A percentile compares a stretch with the other conserved stretches of the same genome.
phyloP scores from a whole-genome alignment of 2,329 filamentous ascomycete species.

The Chaetomium sp. region DNA sequence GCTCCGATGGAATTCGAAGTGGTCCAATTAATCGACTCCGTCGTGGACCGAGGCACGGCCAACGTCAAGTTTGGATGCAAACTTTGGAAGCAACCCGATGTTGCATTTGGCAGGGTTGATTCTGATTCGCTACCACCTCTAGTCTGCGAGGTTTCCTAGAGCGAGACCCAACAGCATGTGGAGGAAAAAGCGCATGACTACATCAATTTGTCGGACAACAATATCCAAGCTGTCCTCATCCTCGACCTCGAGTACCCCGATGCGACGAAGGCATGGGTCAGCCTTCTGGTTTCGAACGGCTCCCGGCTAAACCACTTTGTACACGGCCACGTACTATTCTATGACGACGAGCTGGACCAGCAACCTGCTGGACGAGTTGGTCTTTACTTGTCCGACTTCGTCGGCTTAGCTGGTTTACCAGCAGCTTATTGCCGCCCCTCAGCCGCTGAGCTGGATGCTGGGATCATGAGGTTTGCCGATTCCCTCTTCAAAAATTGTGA shows the following conservation, averaged over 20 bases:
- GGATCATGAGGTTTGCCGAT: slow-evolving; percentile 5
- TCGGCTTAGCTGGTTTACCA: slow-evolving; percentile 6
- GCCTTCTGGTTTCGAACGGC: not conserved
- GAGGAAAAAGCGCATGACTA: slow-evolving; percentile 8
- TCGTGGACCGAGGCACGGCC: not conserved
- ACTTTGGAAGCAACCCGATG: slow-evolving; percentile 6
- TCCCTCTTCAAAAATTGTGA: not conserved
- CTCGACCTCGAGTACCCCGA: slow-evolving; percentile 6
- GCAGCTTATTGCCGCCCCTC: slow-evolving; percentile 8
- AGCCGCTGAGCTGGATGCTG: slow-evolving; percentile 4
- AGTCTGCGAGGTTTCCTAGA: slow-evolving; percentile 11
- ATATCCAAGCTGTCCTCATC: slow-evolving; percentile 7
- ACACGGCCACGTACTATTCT: not conserved
- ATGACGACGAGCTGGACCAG: slow-evolving; percentile 6
- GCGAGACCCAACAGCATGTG: slow-evolving; percentile 5
- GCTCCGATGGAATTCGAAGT: not conserved
- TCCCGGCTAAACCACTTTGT: not conserved
- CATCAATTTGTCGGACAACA: slow-evolving; percentile 6
- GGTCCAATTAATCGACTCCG: not conserved
- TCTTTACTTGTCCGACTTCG: slow-evolving; percentile 9
- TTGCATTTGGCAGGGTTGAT: not conserved
- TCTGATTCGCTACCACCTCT: slow-evolving; percentile 6
- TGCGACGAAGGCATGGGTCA: slow-evolving; percentile 8
- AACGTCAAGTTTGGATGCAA: not conserved
- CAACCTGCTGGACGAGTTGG: slow-evolving; percentile 9